Evolutionary conservation across 2,329 filamentous ascomycete species (phyloP), one percentile per base, ranked within the genome.

Genomic region (Alternaria sp.): DNA sequence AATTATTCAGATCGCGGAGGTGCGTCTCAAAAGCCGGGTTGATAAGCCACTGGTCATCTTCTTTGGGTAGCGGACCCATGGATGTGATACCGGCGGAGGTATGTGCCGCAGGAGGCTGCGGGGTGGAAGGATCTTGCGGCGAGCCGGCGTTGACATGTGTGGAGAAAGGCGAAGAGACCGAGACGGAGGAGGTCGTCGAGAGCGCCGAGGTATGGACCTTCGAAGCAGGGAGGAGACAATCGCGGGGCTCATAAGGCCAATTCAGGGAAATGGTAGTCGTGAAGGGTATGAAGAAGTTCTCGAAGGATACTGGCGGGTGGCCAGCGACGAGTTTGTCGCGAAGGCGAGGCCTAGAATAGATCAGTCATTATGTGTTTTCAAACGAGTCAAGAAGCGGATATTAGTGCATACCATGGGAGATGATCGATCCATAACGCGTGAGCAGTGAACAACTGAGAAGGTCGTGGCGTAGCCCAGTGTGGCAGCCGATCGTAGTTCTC

Each of bases 1-100:
- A 97, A 73, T 97, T 97, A 62, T 89, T 87, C 43, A 93, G 75
- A 46, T 91, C 86, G 4, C 90, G 82, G 52, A 97, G 75, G 77
- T 97, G 93, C 40, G 88, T 85, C 80, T 96, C 92, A 77, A 97
- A 97, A 0, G 93, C 91, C 0, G 93, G 93, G 68, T 96, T 97
- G 66, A 97, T 93, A 67, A 91, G 85, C 63, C 93, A 83, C 72
- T 93, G 90, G 9, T 90, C 88, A 3, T 78, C 75, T 15, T 78
- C 77, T 23, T 69, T 73, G 10, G 69, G 67, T 2, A 72, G 58
- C 3, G 49, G 21, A 8, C 62, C 65, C n/a, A 54, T 59, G 11
- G 54, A 57, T 10, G 61, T 47, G 23, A 65, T 28, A 10, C 49
- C 46, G 8, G 67, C 72, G 9, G 74, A 69, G 4, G 72, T 74